These are phyloP conservation scores for Daedaleopsis nitida DNA, from an alignment of 768 basidiomycete species.

Conservation along the genomic window DNA sequence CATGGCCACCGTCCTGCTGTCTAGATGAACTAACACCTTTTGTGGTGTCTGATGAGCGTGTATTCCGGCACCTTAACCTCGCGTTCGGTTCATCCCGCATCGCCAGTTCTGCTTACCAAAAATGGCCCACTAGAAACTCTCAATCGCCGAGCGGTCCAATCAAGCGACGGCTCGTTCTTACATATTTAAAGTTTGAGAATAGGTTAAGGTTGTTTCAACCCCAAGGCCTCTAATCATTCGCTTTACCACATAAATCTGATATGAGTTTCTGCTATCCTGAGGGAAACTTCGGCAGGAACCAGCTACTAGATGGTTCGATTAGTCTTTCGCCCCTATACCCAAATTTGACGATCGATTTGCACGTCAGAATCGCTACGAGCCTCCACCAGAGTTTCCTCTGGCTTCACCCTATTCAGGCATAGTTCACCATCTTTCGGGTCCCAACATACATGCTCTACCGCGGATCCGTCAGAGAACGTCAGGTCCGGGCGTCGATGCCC, in stretches of 20 bases:
- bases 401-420: no score
- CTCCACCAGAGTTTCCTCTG: slow-evolving; percentile 95
- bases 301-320: slow-evolving; percentile 95
- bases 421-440: no score
- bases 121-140: slow-evolving; percentile 75
- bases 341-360: slow-evolving; percentile 95
- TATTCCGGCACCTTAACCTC: slow-evolving; percentile 82
- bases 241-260: slow-evolving; percentile 66
- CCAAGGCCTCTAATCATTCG: slow-evolving; percentile 92
- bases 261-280: slow-evolving; percentile 68
- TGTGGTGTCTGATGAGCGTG: slow-evolving; percentile 84
- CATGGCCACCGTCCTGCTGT: slow-evolving; percentile 89
- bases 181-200: slow-evolving; percentile 74
- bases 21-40: slow-evolving; percentile 85
- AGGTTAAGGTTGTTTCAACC: slow-evolving; percentile 89
- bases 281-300: slow-evolving; percentile 92
- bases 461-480: no score
- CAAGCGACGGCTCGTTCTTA: slow-evolving; percentile 56
- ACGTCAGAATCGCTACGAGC: slow-evolving; percentile 95
- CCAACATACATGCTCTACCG: no score
- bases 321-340: slow-evolving; percentile 97
- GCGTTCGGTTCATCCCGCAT: slow-evolving; percentile 71
- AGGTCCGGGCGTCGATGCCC: no score
- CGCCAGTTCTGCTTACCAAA: slow-evolving; percentile 75
- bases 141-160: slow-evolving; percentile 55